Evolutionary conservation across 345 rosid genomes (phyloP).

Genomic region (Triadica sebifera): DNA sequence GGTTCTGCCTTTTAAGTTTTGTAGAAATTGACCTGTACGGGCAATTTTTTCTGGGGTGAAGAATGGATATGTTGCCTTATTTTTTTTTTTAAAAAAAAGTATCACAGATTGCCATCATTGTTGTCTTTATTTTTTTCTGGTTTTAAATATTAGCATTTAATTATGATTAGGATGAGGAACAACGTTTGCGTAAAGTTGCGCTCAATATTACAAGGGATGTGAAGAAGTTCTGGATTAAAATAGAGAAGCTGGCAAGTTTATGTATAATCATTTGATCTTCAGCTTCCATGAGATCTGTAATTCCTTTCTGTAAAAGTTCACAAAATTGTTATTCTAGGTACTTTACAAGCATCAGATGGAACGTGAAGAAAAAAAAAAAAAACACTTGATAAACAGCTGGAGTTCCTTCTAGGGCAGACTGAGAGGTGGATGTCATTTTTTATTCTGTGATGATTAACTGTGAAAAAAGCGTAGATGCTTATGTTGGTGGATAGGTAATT

Average conservation of each 20-base stretch:
- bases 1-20: slow-evolving; percentile 46
- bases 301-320: slow-evolving; percentile 20
- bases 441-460: background rate
- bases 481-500: slow-evolving; percentile 7
- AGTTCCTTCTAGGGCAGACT: slow-evolving; percentile 97
- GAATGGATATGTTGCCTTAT: background rate
- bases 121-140: slow-evolving; percentile 8
- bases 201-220: slow-evolving; percentile 89
- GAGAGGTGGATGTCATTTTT: slow-evolving; percentile 58
- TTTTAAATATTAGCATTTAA: slow-evolving; percentile 18
- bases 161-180: slow-evolving; percentile 85
- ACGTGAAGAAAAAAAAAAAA: slow-evolving; percentile 92
- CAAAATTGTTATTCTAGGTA: slow-evolving; percentile 50
- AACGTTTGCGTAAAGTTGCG: slow-evolving; percentile 78
- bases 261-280: slow-evolving; percentile 17
- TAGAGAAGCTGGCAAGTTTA: slow-evolving; percentile 89
- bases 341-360: slow-evolving; percentile 95
- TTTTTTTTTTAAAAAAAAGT: background rate
- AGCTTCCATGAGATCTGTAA: slow-evolving; percentile 7
- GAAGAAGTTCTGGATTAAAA: slow-evolving; percentile 95
- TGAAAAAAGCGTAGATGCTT: background rate
- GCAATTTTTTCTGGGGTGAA: background rate
- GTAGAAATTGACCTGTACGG: background rate
- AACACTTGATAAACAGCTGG: slow-evolving; percentile 92
- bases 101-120: background rate